Percentiles rank a stretch among this genome's conserved stretches.
These are phyloP conservation scores for Allium fistulosum DNA, from an alignment of 106 monocot species.

Conservation along the genomic window DNA sequence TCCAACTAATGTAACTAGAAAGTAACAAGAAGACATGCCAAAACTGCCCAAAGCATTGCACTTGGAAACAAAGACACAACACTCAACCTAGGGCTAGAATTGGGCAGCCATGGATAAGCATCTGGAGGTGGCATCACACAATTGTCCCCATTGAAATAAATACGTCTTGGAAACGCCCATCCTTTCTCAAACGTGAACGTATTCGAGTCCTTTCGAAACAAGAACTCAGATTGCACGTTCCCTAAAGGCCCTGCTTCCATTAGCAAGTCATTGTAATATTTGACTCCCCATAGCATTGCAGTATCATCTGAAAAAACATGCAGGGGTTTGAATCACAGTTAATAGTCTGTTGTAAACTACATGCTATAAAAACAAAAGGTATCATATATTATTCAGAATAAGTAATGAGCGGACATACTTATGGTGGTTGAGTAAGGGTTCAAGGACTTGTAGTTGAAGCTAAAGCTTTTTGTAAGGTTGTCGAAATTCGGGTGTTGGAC, in stretches of 20 bases:
- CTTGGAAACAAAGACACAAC: constrained; percentile 10
- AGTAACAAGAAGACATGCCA: constrained; percentile 18
- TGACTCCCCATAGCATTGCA: constrained; percentile 82
- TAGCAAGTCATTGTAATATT: constrained; percentile 79
- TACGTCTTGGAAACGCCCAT: constrained; percentile 80
- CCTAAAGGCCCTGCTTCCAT: constrained; percentile 75
- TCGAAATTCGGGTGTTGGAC: constrained; percentile 61
- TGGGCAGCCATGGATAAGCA: constrained; percentile 76
- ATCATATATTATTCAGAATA: not conserved
- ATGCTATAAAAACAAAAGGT: no score
- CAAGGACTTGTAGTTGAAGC: constrained; percentile 58
- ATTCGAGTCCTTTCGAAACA: constrained; percentile 49
- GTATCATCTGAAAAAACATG: constrained; percentile 61
- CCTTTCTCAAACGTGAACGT: constrained; percentile 76
- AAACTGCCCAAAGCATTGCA: constrained; percentile 20
- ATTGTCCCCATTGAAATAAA: constrained; percentile 93
- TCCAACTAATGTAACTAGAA: no score
- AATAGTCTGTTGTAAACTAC: no score
- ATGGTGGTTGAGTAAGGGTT: constrained; percentile 36
- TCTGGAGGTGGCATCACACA: constrained; percentile 87
- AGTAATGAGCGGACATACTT: constrained; percentile 30
- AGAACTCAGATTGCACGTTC: constrained; percentile 81
- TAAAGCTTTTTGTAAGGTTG: constrained; percentile 48
- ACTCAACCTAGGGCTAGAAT: constrained; percentile 18
- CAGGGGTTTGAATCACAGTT: no score